Evolutionary conservation across 1,284 basidiomycete genomes (phyloP), one percentile per base, ranked within the genome.

Genomic region (Naganishia albida): DNA sequence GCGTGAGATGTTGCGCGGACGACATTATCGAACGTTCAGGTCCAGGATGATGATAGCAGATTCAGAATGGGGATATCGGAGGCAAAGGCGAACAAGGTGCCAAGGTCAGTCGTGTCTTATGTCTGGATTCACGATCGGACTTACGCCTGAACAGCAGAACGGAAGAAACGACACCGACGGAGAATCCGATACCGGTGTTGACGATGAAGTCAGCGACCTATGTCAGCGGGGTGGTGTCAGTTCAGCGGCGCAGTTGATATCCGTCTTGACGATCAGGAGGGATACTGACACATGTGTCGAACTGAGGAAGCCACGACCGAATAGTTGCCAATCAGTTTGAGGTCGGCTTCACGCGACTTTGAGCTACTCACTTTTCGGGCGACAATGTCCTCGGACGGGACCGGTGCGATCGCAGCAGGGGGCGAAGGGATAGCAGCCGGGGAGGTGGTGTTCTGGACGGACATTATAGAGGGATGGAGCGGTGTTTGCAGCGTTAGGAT

Each of bases 91-190:
- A 26, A 4, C 7, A 20, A 25, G 3, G 20, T 12, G 20, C 6
- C 46, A 48, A 12, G 20, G 20, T 48, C 46, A 48, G 46, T 30
- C 25, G 28, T 25, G 6, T 16, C 1, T 18, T 48, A n/a, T n/a
- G n/a, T 2, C 18, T 25, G 20, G 46, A 20, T 2, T 25, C n/a
- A 23, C 4, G 18, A 25, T n/a, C 20, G 52, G 26, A 89, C 94
- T 81, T 74, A 98, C 95, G 87, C 79, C 88, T 87, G 87, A 98
- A 97, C 77, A 97, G 84, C 70, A 98, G 85, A 69, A 97, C 95
- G 49, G 92, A 96, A 42, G 91, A 88, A 65, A 98, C 87, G 67
- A 99, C 91, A 76, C 95, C 95, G 51, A 88, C 89, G 74, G 93
- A 88, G 80, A 98, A 93, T 67, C 95, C 95, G 71, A 98, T 86